Conservation (phyloP, 139 green algal genomes). For the Mesotaenium endlicherianum region DNA sequence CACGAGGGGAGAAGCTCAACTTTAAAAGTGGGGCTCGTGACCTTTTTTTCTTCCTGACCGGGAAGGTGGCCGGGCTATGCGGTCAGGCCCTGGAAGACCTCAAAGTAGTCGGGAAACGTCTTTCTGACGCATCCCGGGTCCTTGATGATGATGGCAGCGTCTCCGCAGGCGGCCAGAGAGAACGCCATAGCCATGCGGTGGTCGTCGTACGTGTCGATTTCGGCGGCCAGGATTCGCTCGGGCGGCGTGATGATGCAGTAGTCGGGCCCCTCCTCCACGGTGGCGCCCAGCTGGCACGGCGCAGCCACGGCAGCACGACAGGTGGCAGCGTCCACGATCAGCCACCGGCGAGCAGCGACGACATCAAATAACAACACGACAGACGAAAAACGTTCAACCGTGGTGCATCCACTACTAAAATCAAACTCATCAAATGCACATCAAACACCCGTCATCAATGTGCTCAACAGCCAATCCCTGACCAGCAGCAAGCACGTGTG, state of each 20-base stretch:
- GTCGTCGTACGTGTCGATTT: constrained; percentile 67
- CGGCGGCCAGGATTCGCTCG: constrained; percentile 8
- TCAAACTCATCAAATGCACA: too few relatives aligned
- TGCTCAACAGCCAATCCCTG: background rate
- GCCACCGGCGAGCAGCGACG: background rate
- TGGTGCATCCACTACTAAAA: too few relatives aligned
- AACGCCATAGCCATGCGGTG: constrained; percentile 70
- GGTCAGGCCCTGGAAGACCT: constrained; percentile 32
- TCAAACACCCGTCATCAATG: background rate
- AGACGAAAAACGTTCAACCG: too few relatives aligned
- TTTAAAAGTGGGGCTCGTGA: too few relatives aligned
- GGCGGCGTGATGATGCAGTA: constrained; percentile 96
- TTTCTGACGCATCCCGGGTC: constrained; percentile 57
- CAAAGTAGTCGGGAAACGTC: constrained; percentile 60
- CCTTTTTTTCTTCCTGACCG: too few relatives aligned
- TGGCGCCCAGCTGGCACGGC: constrained; percentile 43
- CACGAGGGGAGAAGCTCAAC: too few relatives aligned
- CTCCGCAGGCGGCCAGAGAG: constrained; percentile 58
- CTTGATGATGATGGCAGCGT: constrained; percentile 53
- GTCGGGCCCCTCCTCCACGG: constrained; percentile 75
- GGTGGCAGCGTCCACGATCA: constrained; percentile 57
- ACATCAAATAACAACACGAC: too few relatives aligned
- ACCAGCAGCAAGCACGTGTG: background rate
- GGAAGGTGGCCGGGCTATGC: too few relatives aligned
- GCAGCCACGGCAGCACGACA: background rate